Conservation (phyloP, 192 early-diverging fungal genomes). For the Coemansia asiatica region DNA sequence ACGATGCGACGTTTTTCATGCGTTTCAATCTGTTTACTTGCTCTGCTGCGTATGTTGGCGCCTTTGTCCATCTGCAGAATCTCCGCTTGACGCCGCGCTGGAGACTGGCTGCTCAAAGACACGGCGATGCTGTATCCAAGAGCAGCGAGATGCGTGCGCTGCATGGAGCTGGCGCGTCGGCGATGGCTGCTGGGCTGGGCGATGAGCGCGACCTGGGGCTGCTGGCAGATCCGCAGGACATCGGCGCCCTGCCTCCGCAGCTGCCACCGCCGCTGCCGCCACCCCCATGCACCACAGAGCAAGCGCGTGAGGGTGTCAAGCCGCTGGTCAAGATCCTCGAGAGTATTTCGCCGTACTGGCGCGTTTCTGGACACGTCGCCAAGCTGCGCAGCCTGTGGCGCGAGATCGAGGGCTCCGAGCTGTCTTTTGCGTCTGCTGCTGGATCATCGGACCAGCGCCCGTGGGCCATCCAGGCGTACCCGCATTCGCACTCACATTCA, state of each 20-base stretch:
- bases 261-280: slow-evolving; percentile 29
- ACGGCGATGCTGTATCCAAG: slow-evolving; percentile 25
- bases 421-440: slow-evolving; percentile 3
- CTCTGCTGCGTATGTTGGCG: slow-evolving; percentile 28
- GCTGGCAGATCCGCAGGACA: slow-evolving; percentile 24
- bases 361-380: slow-evolving; percentile 28
- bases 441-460: slow-evolving; percentile 3
- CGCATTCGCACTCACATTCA: not conserved
- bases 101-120: slow-evolving; percentile 23
- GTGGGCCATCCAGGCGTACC: not conserved
- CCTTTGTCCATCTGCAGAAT: slow-evolving; percentile 44
- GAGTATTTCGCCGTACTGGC: slow-evolving; percentile 40
- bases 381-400: slow-evolving; percentile 38
- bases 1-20: slow-evolving; percentile 43
- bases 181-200: slow-evolving; percentile 3
- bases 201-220: slow-evolving; percentile 27
- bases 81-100: slow-evolving; percentile 37
- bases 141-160: slow-evolving; percentile 19
- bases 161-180: slow-evolving; percentile 3
- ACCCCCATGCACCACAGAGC: slow-evolving; percentile 37
- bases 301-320: slow-evolving; percentile 43
- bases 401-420: slow-evolving; percentile 30
- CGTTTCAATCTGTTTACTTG: slow-evolving; percentile 43
- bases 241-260: slow-evolving; percentile 29
- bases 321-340: slow-evolving; percentile 42